These are phyloP conservation scores for Penicillium fimorum DNA, from an alignment of 495 filamentous ascomycete species.

Conservation along the genomic window DNA sequence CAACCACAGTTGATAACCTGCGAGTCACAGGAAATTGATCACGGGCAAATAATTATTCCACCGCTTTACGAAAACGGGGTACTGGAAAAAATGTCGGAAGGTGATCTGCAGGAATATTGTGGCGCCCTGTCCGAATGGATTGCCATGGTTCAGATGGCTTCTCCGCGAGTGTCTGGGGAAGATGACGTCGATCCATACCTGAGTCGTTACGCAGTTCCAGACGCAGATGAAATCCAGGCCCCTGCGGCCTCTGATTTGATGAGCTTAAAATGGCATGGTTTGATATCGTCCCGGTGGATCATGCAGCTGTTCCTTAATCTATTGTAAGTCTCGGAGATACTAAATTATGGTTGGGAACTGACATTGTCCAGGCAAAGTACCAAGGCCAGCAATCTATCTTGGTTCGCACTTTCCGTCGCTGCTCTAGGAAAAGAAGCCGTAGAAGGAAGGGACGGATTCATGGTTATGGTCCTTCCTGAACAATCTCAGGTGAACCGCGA, in stretches of 20 bases:
- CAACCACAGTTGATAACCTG: slow-evolving; percentile 51
- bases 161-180: slow-evolving; percentile 63
- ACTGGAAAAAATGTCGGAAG: slow-evolving; percentile 34
- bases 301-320: slow-evolving; percentile 37
- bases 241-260: slow-evolving; percentile 31
- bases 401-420: slow-evolving; percentile 43
- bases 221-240: slow-evolving; percentile 24
- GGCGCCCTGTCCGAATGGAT: slow-evolving; percentile 81
- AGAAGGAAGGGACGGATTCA: slow-evolving; percentile 47
- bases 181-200: slow-evolving; percentile 80
- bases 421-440: slow-evolving; percentile 38
- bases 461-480: slow-evolving; percentile 33
- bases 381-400: slow-evolving; percentile 14
- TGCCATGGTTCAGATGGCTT: slow-evolving; percentile 66
- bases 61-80: slow-evolving; percentile 29
- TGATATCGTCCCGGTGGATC: slow-evolving; percentile 45
- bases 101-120: slow-evolving; percentile 58
- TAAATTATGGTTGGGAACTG: slow-evolving; percentile 2
- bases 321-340: slow-evolving; percentile 33
- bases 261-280: slow-evolving; percentile 48
- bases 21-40: slow-evolving; percentile 23
- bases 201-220: slow-evolving; percentile 72
- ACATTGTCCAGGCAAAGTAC: slow-evolving; percentile 11
- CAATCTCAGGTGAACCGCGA: not conserved
- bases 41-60: slow-evolving; percentile 48